A percentile compares a stretch with the other conserved stretches of the same genome.
These are phyloP conservation scores for Diaporthe eres DNA, from an alignment of 2,329 filamentous ascomycete species.

Conservation along the genomic window DNA sequence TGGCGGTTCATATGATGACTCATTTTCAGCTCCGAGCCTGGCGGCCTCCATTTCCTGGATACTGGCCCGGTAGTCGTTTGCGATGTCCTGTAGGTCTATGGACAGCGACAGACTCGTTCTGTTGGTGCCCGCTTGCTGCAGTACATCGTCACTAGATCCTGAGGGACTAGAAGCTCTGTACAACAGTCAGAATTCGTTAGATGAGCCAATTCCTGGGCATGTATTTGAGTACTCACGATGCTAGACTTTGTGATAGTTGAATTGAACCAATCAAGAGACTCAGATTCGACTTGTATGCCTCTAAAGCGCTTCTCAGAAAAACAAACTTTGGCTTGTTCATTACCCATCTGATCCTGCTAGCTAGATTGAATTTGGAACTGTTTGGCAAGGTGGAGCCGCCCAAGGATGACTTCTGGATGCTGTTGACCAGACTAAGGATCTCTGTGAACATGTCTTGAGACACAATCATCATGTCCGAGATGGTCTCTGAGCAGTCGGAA, in stretches of 20 bases:
- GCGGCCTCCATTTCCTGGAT: neutral
- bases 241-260: neutral
- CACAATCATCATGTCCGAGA: neutral
- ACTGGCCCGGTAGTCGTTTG: constrained; percentile 1
- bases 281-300: constrained; percentile 3
- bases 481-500: neutral
- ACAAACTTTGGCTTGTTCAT: neutral
- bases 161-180: neutral
- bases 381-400: neutral
- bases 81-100: neutral
- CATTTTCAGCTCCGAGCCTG: neutral
- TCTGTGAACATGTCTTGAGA: neutral
- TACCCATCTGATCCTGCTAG: constrained; percentile 4
- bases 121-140: neutral
- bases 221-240: neutral
- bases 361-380: neutral
- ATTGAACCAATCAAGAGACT: neutral
- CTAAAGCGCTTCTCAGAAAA: neutral
- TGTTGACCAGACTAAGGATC: neutral
- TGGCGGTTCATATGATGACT: neutral
- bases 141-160: neutral
- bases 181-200: neutral
- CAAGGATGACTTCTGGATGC: neutral
- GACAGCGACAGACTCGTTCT: neutral
- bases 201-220: neutral